Evolutionary conservation across 2,329 filamentous ascomycete species (phyloP).

Genomic region (Aotearoamyces nothofagi): DNA sequence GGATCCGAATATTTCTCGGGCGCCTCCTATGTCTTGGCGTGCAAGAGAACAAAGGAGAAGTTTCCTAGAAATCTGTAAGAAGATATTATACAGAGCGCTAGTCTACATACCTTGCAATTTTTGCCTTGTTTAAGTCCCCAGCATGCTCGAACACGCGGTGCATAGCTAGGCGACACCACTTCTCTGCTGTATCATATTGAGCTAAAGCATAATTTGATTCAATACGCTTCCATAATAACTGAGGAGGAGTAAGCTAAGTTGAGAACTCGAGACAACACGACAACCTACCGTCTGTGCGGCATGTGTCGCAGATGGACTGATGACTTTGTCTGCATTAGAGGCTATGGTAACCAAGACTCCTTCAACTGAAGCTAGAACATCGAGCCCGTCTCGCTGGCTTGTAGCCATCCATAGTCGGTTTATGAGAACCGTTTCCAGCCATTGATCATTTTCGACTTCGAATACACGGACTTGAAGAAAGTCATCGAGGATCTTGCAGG

Average conservation of each 20-base stretch:
- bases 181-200: slow-evolving; percentile 37
- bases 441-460: slow-evolving; percentile 31
- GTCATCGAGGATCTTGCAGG: slow-evolving; percentile 39
- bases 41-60: slow-evolving; percentile 54
- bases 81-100: background rate
- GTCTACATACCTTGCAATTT: slow-evolving; percentile 43
- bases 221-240: slow-evolving; percentile 75
- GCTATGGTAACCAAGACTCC: slow-evolving; percentile 30
- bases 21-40: slow-evolving; percentile 35
- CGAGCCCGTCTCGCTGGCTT: slow-evolving; percentile 22
- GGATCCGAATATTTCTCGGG: slow-evolving; percentile 35
- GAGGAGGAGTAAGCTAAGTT: slow-evolving; percentile 5
- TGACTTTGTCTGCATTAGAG: slow-evolving; percentile 25
- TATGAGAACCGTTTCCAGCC: slow-evolving; percentile 56
- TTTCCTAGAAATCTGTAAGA: slow-evolving; percentile 36
- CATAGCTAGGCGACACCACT: slow-evolving; percentile 59
- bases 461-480: slow-evolving; percentile 45
- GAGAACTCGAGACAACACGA: background rate
- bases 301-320: slow-evolving; percentile 46
- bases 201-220: slow-evolving; percentile 39
- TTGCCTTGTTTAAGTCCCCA: slow-evolving; percentile 50
- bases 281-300: slow-evolving; percentile 51
- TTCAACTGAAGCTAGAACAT: slow-evolving; percentile 23
- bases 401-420: slow-evolving; percentile 52
- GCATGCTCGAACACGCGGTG: slow-evolving; percentile 51